Percentiles rank a stretch among this genome's conserved stretches.
Evolutionary conservation across 768 basidiomycete genomes (phyloP).

Genomic region (Kwoniella bestiolae): DNA sequence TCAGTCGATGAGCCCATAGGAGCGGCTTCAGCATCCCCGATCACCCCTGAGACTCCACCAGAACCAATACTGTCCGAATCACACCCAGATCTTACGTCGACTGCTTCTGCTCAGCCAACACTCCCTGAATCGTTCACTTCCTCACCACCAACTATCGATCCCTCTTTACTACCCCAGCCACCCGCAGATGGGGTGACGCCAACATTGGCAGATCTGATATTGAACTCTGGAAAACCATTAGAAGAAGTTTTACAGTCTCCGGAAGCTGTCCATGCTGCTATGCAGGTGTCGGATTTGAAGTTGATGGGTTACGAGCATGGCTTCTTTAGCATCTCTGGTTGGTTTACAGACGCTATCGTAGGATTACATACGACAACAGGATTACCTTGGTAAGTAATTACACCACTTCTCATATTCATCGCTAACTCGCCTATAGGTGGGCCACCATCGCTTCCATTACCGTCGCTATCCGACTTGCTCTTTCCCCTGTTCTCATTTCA

Average conservation of each 20-base stretch:
- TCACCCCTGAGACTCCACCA: constrained; percentile 16
- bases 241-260: constrained; percentile 51
- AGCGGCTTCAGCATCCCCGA: constrained; percentile 15
- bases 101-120: constrained; percentile 1
- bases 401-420: background rate
- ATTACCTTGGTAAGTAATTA: constrained; percentile 51
- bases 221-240: constrained; percentile 32
- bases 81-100: constrained; percentile 41
- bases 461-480: constrained; percentile 58
- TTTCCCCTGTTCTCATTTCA: constrained; percentile 62
- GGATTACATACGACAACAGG: constrained; percentile 45
- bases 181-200: constrained; percentile 23
- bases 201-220: constrained; percentile 37
- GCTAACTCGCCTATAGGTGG: constrained; percentile 39
- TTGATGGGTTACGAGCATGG: constrained; percentile 51
- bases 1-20: background rate
- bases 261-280: constrained; percentile 52
- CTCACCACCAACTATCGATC: constrained; percentile 2
- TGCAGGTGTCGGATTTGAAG: constrained; percentile 49
- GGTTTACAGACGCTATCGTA: constrained; percentile 49
- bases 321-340: constrained; percentile 46
- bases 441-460: constrained; percentile 52
- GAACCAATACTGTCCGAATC: constrained; percentile 36
- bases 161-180: constrained; percentile 21
- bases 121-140: constrained; percentile 8